Conservation (phyloP, 176 grass and related monocot genomes). For the Dendrocalamus sinicus region DNA sequence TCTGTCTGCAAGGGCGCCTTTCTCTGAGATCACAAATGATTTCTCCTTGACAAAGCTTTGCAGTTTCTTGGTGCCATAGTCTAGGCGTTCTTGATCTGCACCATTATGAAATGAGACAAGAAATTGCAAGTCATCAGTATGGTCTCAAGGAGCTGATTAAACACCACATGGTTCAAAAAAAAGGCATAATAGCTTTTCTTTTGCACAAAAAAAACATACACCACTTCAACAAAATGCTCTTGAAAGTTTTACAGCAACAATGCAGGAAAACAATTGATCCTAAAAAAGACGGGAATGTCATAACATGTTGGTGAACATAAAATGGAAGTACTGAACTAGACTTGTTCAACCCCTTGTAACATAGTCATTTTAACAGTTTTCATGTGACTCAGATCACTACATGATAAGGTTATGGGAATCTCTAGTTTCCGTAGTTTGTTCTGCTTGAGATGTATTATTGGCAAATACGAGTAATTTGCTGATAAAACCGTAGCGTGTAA, state of each 20-base stretch:
- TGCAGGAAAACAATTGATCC: neutral
- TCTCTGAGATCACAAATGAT: slow-evolving; percentile 81
- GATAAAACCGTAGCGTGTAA: neutral
- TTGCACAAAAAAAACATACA: neutral
- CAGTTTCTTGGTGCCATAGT: slow-evolving; percentile 82
- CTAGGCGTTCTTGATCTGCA: slow-evolving; percentile 71
- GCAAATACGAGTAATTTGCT: neutral
- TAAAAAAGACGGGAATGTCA: neutral
- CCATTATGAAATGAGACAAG: slow-evolving; percentile 10
- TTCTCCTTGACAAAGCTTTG: slow-evolving; percentile 90
- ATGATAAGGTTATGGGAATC: neutral
- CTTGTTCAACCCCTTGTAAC: neutral
- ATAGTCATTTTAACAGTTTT: slow-evolving; percentile 13
- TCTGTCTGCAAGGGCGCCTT: slow-evolving; percentile 73
- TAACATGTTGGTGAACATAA: too few species aligned
- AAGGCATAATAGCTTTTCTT: neutral
- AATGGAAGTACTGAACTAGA: too few species aligned
- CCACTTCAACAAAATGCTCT: neutral
- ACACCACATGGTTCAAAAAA: neutral
- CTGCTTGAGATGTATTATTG: neutral
- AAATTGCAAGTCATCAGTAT: neutral
- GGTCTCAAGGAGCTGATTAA: neutral
- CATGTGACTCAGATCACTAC: neutral
- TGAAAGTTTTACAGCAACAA: neutral
- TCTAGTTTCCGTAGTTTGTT: neutral